Base-by-base conservation (phyloP, 2,329 filamentous ascomycete species). In the Diaporthe amygdali region DNA sequence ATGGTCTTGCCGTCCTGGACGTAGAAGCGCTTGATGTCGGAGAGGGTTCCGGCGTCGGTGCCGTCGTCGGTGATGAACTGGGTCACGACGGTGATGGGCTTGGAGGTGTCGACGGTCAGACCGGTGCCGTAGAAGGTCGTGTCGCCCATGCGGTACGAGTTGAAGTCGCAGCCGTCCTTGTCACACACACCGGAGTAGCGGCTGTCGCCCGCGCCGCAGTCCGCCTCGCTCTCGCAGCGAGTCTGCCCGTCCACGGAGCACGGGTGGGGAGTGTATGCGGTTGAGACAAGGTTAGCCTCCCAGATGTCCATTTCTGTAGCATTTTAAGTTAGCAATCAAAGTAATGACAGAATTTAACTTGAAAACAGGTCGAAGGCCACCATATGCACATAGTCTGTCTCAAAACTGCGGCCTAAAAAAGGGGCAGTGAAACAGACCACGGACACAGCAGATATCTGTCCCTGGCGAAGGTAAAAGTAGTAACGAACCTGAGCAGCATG, bases 161-260 rank as follows among this genome's bases (percentile, higher is more conserved):
- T 90, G 84, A 88, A 90, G 78, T 90, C 89, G 74, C 89, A 91
- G 85, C 90, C 90, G 74, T 90, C 87, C 72, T 87, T 87, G 78
- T 92, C 90, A 80, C 90, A 92, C 49, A 86, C 80, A 69, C 89
- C 89, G 15, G 78, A 81, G 77, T 90, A 90, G 74, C 89, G 87
- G 74, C 84, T 76, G 5, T 80, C 83, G 75, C 84, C 86, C 30
- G 84, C 82, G 66, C 84, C 87, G 68, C 88, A 87, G 75, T 86
- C 89, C 17, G 73, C 74, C 64, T 82, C 79, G 46, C 81, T 79
- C 1, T 77, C 78, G 83, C 88, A 90, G 22, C 75, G 74, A 51
- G 75, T 71, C 75, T 80, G 83, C 70, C 83, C 84, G 30, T 81
- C 76, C 22, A 79, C 79, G 68, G 81, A 81, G 83, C 89, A 91